Base-by-base conservation (phyloP, 108 stramenopile genomes). In the Skeletonema costatum region DNA sequence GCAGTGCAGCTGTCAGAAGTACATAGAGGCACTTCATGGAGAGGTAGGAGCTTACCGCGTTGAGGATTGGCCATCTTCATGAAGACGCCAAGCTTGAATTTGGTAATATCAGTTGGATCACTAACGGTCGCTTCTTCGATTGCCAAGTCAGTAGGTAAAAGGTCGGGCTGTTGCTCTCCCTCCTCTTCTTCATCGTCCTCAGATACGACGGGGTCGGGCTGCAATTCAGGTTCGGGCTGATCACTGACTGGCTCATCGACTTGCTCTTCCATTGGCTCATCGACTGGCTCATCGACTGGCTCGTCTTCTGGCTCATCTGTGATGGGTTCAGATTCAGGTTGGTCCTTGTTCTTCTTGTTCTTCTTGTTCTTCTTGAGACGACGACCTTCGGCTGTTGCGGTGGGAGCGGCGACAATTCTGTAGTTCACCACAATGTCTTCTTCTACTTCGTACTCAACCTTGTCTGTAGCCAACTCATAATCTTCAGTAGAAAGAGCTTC, bases 31-130 rank as follows among this genome's bases (percentile, higher is more conserved):
- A 25, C 53, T 56, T 56, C 21, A 9, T 38, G 6, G 9, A 77
- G 32, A 14, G 76, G 53, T 4, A 0, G 31, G 2, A 77, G 32
- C 33, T 29, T 65, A 25, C 78, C 78, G 12, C 56, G 60, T 30
- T 79, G 78, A 42, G 78, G 78, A 61, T 62, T 30, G 25, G 78
- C 63, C 78, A 79, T 72, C 51, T 60, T 46, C 78, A 73, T 72
- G 56, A 58, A 79, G 6, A 79, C 33, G 0, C 78, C 71, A 2
- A 76, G 1, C 10, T 8, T 35, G 60, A 46, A 76, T 3, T 63
- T 14, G 13, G 53, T 56, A 25, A 56, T 56, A 56, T 56, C 53
- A 56, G 21, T 29, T 25, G 53, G 25, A 25, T 56, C 53, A 29
- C 21, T 25, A 2, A 29, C 21, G 8, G 6, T 10, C 53, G 29